Evolutionary conservation across 345 rosid species (phyloP).

Genomic region (Eucalyptus polyanthemos): DNA sequence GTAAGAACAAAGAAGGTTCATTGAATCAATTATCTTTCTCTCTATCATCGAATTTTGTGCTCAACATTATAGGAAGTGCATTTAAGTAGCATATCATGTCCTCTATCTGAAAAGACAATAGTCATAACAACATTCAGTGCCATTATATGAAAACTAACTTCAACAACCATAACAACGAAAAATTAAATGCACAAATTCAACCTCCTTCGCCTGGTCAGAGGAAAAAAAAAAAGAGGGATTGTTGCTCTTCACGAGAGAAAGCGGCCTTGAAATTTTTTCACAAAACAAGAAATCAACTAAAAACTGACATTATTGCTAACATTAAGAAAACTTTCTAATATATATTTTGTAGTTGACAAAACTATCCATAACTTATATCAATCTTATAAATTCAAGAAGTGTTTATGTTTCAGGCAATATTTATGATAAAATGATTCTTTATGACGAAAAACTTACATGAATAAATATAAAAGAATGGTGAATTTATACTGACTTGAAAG

Average conservation of each 20-base stretch:
- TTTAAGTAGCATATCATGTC: conserved; percentile 21
- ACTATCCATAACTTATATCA: background rate
- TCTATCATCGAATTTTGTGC: conserved; percentile 5
- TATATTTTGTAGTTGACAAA: no score
- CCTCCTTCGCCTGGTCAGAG: conserved; percentile 49
- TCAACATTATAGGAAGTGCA: conserved; percentile 2
- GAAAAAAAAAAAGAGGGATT: conserved; percentile 31
- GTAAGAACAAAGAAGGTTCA: background rate
- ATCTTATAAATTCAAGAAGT: background rate
- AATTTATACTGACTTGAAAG: no score
- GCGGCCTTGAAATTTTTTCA: conserved; percentile 15
- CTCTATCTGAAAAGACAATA: conserved; percentile 38
- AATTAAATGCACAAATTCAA: conserved; percentile 3
- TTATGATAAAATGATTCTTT: no score
- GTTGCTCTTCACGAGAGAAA: conserved; percentile 31
- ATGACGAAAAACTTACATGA: no score
- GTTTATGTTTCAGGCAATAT: background rate
- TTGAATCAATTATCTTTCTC: conserved; percentile 13
- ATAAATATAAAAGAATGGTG: no score
- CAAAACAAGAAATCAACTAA: background rate
- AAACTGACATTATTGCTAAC: background rate
- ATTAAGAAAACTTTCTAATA: no score
- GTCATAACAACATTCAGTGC: background rate
- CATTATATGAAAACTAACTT: background rate
- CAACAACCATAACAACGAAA: background rate